A percentile compares a stretch with the other conserved stretches of the same genome.
Evolutionary conservation across 441 rosid genomes (phyloP).

Genomic region (Oxalis stricta): DNA sequence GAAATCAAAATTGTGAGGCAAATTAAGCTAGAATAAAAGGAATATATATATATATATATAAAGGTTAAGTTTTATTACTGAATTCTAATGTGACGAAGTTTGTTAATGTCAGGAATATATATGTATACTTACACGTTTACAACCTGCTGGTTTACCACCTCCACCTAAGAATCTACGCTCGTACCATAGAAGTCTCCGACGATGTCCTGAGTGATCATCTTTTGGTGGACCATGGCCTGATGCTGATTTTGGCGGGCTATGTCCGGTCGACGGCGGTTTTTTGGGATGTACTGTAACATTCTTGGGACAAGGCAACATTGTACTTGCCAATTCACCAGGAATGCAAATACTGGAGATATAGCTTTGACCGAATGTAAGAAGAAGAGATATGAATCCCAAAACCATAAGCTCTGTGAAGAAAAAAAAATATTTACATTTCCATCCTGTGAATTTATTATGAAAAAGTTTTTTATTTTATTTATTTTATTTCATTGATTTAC

Average conservation of each 20-base stretch:
- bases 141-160: conserved; percentile 3
- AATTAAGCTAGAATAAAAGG: no score
- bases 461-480: no score
- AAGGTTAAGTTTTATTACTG: no score
- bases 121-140: conserved; percentile 18
- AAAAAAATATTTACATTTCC: background rate
- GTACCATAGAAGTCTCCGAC: conserved; percentile 29
- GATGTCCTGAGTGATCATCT: conserved; percentile 12
- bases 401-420: conserved; percentile 76
- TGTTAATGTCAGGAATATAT: no score
- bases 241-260: background rate
- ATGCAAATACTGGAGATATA: conserved; percentile 62
- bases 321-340: conserved; percentile 27
- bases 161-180: conserved; percentile 47
- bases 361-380: conserved; percentile 64
- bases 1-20: no score
- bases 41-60: no score
- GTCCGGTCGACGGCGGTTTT: no score
- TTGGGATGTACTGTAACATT: no score
- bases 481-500: conserved; percentile 12
- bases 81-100: no score
- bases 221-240: background rate
- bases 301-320: conserved; percentile 68
- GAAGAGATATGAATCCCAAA: conserved; percentile 81
- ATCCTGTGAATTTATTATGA: background rate